Evolutionary conservation across 768 basidiomycete species (phyloP).

Genomic region (Panus rudis): DNA sequence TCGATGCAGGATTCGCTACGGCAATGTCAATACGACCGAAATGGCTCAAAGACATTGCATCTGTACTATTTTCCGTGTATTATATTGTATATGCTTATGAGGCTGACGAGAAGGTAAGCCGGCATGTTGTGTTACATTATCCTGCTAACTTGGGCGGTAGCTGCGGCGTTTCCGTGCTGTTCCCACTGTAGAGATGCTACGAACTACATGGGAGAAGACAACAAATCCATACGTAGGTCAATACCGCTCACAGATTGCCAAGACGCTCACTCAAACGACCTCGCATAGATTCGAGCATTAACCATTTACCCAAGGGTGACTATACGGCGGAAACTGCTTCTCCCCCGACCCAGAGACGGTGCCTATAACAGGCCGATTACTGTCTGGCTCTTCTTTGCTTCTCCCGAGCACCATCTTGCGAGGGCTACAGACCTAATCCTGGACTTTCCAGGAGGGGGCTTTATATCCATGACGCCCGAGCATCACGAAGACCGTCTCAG

Average conservation of each 20-base stretch:
- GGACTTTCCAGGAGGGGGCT: conserved; percentile 95
- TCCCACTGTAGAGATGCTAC: conserved; percentile 93
- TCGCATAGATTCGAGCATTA: conserved; percentile 57
- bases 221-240: conserved; percentile 78
- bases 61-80: conserved; percentile 79
- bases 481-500: conserved; percentile 94
- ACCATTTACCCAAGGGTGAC: conserved; percentile 54
- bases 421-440: conserved; percentile 75
- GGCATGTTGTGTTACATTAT: conserved; percentile 1
- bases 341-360: conserved; percentile 75
- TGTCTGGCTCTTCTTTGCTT: conserved; percentile 76
- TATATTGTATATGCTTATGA: conserved; percentile 87
- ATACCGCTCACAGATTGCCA: neutral
- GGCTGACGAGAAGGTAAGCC: conserved; percentile 89
- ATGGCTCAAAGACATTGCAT: conserved; percentile 85
- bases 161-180: conserved; percentile 87
- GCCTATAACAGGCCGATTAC: conserved; percentile 77
- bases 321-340: conserved; percentile 66
- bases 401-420: conserved; percentile 54
- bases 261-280: neutral
- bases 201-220: conserved; percentile 96
- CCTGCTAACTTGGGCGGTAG: conserved; percentile 31
- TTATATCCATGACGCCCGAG: conserved; percentile 92
- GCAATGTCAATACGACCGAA: conserved; percentile 89
- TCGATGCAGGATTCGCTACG: conserved; percentile 97